Evolutionary conservation across 2,329 filamentous ascomycete genomes (phyloP).

Genomic region (Beauveria rudraprayagi): DNA sequence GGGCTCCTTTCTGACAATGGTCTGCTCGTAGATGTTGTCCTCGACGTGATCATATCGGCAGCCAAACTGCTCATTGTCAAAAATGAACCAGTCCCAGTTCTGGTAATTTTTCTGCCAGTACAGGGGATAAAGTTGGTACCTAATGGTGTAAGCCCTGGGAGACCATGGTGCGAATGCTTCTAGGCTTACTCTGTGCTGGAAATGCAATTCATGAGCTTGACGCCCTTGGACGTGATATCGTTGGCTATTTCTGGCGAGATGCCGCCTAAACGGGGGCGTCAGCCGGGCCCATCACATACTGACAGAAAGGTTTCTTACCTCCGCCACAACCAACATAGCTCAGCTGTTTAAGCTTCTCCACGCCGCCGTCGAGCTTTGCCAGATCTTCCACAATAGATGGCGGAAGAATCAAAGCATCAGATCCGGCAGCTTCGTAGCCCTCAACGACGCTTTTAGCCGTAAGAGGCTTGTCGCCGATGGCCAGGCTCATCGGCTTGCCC

Average conservation of each 20-base stretch:
- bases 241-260: slow-evolving; percentile 29
- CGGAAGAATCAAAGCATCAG: neutral
- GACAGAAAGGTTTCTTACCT: neutral
- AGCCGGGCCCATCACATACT: neutral
- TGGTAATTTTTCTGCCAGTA: slow-evolving; percentile 24
- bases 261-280: slow-evolving; percentile 20
- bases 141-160: slow-evolving; percentile 11
- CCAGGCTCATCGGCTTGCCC: neutral
- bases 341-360: slow-evolving; percentile 1
- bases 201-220: slow-evolving; percentile 28
- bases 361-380: neutral
- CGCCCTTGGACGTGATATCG: slow-evolving; percentile 26
- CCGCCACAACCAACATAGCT: slow-evolving; percentile 6
- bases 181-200: slow-evolving; percentile 32
- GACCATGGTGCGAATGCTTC: neutral
- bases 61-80: slow-evolving; percentile 29
- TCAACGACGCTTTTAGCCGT: neutral
- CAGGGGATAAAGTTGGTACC: slow-evolving; percentile 25
- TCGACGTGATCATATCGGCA: slow-evolving; percentile 30
- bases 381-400: slow-evolving; percentile 11
- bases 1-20: slow-evolving; percentile 29
- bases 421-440: slow-evolving; percentile 1
- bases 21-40: slow-evolving; percentile 29
- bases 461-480: neutral
- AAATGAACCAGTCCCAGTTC: slow-evolving; percentile 34